Conservation (phyloP, 768 basidiomycete genomes). For the Lanmaoa pseudosensibilis region DNA sequence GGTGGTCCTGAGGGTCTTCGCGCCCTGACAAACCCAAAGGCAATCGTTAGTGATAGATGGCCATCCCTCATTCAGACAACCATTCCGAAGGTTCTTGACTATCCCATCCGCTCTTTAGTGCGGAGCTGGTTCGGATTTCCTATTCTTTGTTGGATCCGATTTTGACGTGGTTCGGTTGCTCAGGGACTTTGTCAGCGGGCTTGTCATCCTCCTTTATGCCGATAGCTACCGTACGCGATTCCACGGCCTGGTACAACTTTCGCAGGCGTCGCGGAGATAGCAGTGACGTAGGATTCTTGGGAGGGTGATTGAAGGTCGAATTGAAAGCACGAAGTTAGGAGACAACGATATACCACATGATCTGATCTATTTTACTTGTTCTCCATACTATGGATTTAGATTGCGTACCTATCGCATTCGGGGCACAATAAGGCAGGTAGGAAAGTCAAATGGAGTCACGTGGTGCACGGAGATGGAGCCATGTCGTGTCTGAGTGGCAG, state of each 20-base stretch:
- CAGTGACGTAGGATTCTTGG: background rate
- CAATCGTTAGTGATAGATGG: slow-evolving; percentile 83
- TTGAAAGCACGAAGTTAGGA: background rate
- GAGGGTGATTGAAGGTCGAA: background rate
- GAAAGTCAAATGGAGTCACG: slow-evolving; percentile 13
- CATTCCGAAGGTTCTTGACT: slow-evolving; percentile 85
- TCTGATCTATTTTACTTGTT: slow-evolving; percentile 14
- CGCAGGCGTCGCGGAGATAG: slow-evolving; percentile 38
- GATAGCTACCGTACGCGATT: slow-evolving; percentile 47
- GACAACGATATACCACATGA: slow-evolving; percentile 21
- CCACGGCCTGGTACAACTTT: slow-evolving; percentile 39
- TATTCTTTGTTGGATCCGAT: background rate
- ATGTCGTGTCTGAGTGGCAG: background rate
- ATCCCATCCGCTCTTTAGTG: slow-evolving; percentile 72
- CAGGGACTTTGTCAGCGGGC: slow-evolving; percentile 54
- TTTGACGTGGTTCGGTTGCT: slow-evolving; percentile 1
- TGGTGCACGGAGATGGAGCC: slow-evolving; percentile 4
- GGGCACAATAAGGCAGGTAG: background rate
- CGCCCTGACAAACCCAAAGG: slow-evolving; percentile 84
- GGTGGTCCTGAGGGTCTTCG: slow-evolving; percentile 94
- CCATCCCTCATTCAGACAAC: slow-evolving; percentile 78
- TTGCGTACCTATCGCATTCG: background rate
- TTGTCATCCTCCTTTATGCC: slow-evolving; percentile 49
- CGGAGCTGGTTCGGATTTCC: slow-evolving; percentile 65
- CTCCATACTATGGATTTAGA: slow-evolving; percentile 8